phyloP scores from a whole-genome alignment of 2,329 filamentous ascomycete genomes.

The Fusarium heterosporum region DNA sequence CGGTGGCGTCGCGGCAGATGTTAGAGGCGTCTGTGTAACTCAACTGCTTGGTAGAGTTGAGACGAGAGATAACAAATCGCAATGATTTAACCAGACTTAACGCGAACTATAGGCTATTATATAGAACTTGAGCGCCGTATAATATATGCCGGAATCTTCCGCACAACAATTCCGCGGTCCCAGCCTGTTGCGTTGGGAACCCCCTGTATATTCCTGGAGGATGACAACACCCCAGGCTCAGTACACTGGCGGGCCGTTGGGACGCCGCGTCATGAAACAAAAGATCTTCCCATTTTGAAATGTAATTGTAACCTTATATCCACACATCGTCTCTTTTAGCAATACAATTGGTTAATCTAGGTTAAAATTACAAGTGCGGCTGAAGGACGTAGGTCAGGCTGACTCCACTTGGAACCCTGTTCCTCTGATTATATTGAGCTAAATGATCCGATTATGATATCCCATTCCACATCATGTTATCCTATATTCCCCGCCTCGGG shows the following conservation, averaged over 20 bases:
- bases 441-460: not conserved
- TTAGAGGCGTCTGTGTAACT: no score
- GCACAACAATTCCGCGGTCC: not conserved
- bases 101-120: not conserved
- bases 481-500: no score
- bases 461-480: no score
- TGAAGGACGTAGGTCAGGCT: not conserved
- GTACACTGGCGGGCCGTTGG: not conserved
- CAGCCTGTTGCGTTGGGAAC: not conserved
- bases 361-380: not conserved
- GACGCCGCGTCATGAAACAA: not conserved
- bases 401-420: not conserved
- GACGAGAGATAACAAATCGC: accelerated
- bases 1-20: no score
- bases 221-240: not conserved
- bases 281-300: not conserved
- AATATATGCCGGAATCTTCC: not conserved
- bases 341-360: not conserved
- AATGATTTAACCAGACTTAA: not conserved
- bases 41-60: not conserved
- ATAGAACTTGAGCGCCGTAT: not conserved
- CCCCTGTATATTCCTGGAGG: not conserved
- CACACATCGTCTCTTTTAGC: not conserved
- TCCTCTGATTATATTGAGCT: not conserved
- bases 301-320: not conserved